Percentiles rank a stretch among this genome's conserved stretches.
Evolutionary conservation across 805 yeast genomes (phyloP).

Genomic region (Pichia eremophila): DNA sequence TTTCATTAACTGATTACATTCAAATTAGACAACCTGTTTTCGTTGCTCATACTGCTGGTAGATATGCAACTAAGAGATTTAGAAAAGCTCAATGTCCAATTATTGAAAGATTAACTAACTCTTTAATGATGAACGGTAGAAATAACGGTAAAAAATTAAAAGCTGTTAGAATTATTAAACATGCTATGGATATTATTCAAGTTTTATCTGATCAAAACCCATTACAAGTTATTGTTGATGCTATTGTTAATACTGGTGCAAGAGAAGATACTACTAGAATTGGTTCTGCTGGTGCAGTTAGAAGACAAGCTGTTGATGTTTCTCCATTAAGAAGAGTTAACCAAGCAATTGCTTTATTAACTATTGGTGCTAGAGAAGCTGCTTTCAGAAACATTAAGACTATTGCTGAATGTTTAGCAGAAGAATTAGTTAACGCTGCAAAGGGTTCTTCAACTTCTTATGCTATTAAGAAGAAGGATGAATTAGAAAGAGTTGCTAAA

Average conservation of each 20-base stretch:
- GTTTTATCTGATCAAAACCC: constrained; percentile 99
- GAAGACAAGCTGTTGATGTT: constrained; percentile 99
- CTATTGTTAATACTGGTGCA: constrained; percentile 99
- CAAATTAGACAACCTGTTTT: constrained; percentile 97
- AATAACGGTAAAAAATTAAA: constrained; percentile 99
- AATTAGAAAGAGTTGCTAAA: constrained; percentile 99
- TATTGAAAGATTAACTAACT: constrained; percentile 98
- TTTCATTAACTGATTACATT: constrained; percentile 96
- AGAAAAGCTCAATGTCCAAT: constrained; percentile 99
- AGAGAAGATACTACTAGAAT: constrained; percentile 99
- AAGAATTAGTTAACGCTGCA: constrained; percentile 99
- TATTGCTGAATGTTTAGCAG: constrained; percentile 99
- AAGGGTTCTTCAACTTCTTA: constrained; percentile 99
- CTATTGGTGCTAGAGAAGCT: constrained; percentile 99
- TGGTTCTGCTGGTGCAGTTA: constrained; percentile 99
- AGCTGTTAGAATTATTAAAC: constrained; percentile 99
- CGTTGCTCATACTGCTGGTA: constrained; percentile 98
- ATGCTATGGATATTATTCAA: constrained; percentile 95
- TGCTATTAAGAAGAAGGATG: constrained; percentile 99
- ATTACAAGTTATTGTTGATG: constrained; percentile 97
- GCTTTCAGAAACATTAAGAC: constrained; percentile 99
- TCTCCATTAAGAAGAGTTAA: constrained; percentile 99
- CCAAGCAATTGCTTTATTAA: constrained; percentile 96
- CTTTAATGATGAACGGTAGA: constrained; percentile 99
- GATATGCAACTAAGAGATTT: constrained; percentile 99